phyloP scores from a whole-genome alignment of 371 early-diverging fungal genomes.

The Synchytrium microbalum region DNA sequence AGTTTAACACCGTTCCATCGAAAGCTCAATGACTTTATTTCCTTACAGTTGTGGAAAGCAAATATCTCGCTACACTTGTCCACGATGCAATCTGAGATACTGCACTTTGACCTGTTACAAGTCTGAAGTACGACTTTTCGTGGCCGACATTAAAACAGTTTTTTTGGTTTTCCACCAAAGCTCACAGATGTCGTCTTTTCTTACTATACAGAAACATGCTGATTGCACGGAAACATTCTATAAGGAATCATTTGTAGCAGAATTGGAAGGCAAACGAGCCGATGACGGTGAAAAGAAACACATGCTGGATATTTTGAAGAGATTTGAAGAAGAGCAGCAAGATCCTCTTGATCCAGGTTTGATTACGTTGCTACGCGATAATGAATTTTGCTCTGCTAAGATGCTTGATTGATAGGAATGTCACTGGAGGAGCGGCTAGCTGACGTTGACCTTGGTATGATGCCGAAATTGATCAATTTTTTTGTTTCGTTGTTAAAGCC shows the following conservation, averaged over 20 bases:
- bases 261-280: slow-evolving; percentile 40
- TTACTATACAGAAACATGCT: slow-evolving; percentile 22
- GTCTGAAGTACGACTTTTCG: slow-evolving; percentile 33
- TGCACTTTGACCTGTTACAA: slow-evolving; percentile 62
- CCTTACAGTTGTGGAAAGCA: neutral
- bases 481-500: neutral
- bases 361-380: neutral
- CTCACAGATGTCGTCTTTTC: neutral
- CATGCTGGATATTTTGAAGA: slow-evolving; percentile 47
- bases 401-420: slow-evolving; percentile 23
- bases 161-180: neutral
- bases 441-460: slow-evolving; percentile 38
- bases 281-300: slow-evolving; percentile 37
- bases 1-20: neutral
- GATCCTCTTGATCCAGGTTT: neutral
- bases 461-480: neutral
- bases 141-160: slow-evolving; percentile 1
- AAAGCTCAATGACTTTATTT: too few relatives aligned
- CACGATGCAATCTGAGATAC: slow-evolving; percentile 60
- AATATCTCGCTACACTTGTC: slow-evolving; percentile 48
- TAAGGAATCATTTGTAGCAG: slow-evolving; percentile 48
- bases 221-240: slow-evolving; percentile 63
- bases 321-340: slow-evolving; percentile 32
- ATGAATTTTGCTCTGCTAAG: slow-evolving; percentile 20
- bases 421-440: slow-evolving; percentile 39